Evolutionary conservation across 768 basidiomycete genomes (phyloP).

Genomic region (Suillus subalutaceus): DNA sequence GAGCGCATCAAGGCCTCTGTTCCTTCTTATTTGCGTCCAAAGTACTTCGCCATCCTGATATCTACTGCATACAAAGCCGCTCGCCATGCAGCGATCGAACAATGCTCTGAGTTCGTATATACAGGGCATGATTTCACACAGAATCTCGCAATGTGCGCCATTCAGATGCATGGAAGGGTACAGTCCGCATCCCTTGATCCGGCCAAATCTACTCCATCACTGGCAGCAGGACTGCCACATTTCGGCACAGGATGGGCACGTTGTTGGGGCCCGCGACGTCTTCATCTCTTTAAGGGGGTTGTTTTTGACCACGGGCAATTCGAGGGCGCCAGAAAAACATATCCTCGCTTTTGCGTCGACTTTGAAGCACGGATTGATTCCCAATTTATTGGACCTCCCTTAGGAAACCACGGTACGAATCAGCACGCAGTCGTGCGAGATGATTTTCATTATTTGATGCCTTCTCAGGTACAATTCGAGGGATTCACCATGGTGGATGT

Average conservation of each 20-base stretch:
- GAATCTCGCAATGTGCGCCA: conserved; percentile 79
- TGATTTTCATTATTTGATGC: neutral
- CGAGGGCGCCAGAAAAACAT: conserved; percentile 81
- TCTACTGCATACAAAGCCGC: conserved; percentile 93
- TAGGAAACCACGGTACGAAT: conserved; percentile 71
- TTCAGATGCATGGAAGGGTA: conserved; percentile 92
- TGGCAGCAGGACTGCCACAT: conserved; percentile 96
- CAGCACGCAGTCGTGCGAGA: too few relatives aligned
- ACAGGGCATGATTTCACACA: conserved; percentile 90
- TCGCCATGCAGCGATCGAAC: conserved; percentile 79
- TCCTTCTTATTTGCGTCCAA: conserved; percentile 90
- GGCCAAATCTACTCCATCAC: conserved; percentile 65
- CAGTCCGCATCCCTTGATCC: conserved; percentile 90
- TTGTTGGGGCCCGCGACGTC: conserved; percentile 92
- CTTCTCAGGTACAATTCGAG: conserved; percentile 84
- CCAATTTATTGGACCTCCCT: conserved; percentile 91
- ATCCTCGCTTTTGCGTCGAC: conserved; percentile 93
- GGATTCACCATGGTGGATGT: conserved; percentile 99
- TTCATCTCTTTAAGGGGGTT: conserved; percentile 94
- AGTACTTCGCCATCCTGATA: conserved; percentile 92
- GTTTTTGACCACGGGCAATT: conserved; percentile 91
- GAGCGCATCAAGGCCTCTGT: conserved; percentile 73
- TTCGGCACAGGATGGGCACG: conserved; percentile 93
- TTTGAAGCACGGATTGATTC: conserved; percentile 93
- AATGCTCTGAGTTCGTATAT: conserved; percentile 84